Conservation (phyloP, 1,284 basidiomycete genomes). For the Melampsora occidentalis region DNA sequence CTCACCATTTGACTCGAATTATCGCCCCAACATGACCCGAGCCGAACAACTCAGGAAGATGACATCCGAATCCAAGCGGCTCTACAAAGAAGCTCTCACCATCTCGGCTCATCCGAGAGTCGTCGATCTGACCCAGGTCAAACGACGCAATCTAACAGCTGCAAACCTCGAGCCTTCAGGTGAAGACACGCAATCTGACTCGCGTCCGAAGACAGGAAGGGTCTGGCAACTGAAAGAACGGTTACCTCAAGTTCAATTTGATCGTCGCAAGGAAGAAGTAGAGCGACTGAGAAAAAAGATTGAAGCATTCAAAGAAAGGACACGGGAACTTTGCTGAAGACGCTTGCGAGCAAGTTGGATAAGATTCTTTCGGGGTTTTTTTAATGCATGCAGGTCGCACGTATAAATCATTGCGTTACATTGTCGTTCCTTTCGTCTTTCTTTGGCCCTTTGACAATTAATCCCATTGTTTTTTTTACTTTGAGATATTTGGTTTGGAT, state of each 20-base stretch:
- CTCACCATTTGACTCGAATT: not conserved
- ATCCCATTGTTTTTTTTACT: too few relatives aligned
- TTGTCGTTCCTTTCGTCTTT: too few relatives aligned
- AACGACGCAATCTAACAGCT: conserved; percentile 1
- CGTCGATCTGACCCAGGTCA: conserved; percentile 36
- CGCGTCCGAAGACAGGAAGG: not conserved
- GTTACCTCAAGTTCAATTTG: conserved; percentile 33
- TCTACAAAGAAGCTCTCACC: conserved; percentile 31
- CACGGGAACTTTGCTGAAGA: conserved; percentile 7
- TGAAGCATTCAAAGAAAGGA: conserved; percentile 28
- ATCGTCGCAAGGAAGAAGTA: conserved; percentile 29
- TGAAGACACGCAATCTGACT: not conserved
- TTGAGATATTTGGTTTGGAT: too few relatives aligned
- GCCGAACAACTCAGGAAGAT: conserved; percentile 24
- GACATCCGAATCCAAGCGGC: conserved; percentile 18
- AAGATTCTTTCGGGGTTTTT: too few relatives aligned
- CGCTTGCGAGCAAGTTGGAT: too few relatives aligned
- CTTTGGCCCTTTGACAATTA: too few relatives aligned
- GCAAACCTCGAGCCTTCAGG: not conserved
- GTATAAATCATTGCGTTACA: too few relatives aligned
- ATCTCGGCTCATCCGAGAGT: conserved; percentile 26
- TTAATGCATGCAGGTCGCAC: too few relatives aligned
- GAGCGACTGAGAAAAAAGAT: conserved; percentile 28
- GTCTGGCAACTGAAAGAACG: conserved; percentile 40
- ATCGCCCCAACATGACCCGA: conserved; percentile 7